Base-by-base conservation (phyloP, 2,329 filamentous ascomycete species). In the Zarea fungicola region DNA sequence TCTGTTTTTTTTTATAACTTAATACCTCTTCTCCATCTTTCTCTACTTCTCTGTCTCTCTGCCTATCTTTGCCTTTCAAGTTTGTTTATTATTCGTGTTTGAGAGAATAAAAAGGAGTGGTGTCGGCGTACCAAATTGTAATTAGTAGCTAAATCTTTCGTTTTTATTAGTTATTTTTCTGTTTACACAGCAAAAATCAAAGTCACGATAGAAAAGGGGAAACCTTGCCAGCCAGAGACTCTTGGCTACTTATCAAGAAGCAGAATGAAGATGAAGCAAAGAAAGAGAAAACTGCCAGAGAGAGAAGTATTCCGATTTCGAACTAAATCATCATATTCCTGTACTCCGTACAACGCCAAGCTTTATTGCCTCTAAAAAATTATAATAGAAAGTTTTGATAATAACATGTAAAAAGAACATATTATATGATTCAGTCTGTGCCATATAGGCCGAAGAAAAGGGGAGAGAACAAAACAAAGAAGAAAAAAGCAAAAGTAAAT, bases 161-260 rank as follows among this genome's bases (percentile, higher is more conserved):
- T 36, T 13, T 14, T 28, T 32, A 19, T 53, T 55, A 56, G 49
- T 54, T 52, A 55, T 47, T 42, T 39, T 14, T 44, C 21, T 22
- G 3, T 16, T n/a, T 23, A 16, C 29, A 11, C 18, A 18, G 28
- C 14, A 40, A 14, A 31, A 25, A 44, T 22, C 22, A 26, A 28
- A 28, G 11, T 14, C n/a, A 29, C n/a, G 14, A 29, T 28, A 37
- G 29, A 26, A 21, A 5, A 36, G 4, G 13, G 23, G 4, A 23
- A 31, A 29, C 6, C n/a, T n/a, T n/a, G n/a, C n/a, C n/a, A n/a
- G n/a, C n/a, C n/a, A n/a, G n/a, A n/a, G n/a, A n/a, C n/a, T n/a
- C n/a, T n/a, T n/a, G n/a, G n/a, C n/a, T n/a, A n/a, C n/a, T n/a
- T n/a, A n/a, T n/a, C n/a, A n/a, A n/a, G n/a, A n/a, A n/a, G n/a